phyloP scores from a whole-genome alignment of 805 yeast genomes.

The Jamesozyma jinghongensis region DNA sequence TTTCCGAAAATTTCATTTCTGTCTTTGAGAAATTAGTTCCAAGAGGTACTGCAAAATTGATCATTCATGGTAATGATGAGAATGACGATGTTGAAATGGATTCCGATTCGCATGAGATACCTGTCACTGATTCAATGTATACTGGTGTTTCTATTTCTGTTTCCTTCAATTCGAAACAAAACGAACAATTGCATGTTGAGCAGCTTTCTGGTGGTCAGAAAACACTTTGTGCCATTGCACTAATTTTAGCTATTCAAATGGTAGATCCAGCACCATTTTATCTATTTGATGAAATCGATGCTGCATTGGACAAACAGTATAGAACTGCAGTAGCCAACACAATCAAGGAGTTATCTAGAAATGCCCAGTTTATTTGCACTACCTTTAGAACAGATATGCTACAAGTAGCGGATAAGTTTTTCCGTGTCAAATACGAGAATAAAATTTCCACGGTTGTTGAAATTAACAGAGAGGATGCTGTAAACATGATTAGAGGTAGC shows the following conservation, averaged over 20 bases:
- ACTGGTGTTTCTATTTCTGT: conserved; percentile 80
- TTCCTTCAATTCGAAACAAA: conserved; percentile 75
- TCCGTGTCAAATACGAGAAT: conserved; percentile 76
- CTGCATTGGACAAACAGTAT: conserved; percentile 87
- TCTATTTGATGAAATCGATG: conserved; percentile 93
- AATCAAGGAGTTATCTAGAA: conserved; percentile 52
- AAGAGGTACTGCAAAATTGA: conserved; percentile 63
- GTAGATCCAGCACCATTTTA: conserved; percentile 98
- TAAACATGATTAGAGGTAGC: conserved; percentile 68
- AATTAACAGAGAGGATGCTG: conserved; percentile 63
- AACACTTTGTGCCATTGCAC: conserved; percentile 90
- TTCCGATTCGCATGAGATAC: conserved; percentile 8
- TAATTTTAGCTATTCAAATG: conserved; percentile 85
- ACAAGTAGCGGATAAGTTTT: conserved; percentile 75
- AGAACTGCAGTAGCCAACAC: conserved; percentile 76
- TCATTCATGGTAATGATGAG: conserved; percentile 41
- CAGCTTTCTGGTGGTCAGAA: conserved; percentile 96
- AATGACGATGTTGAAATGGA: conserved; percentile 17
- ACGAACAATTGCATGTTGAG: conserved; percentile 81
- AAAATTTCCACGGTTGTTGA: conserved; percentile 72
- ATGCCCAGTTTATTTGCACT: conserved; percentile 91
- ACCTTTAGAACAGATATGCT: conserved; percentile 93
- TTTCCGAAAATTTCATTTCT: conserved; percentile 60
- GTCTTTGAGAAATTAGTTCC: conserved; percentile 81
- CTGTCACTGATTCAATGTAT: conserved; percentile 34